Evolutionary conservation across 2,329 filamentous ascomycete genomes (phyloP), one percentile per base, ranked within the genome.

Genomic region (Ascochyta fabae): DNA sequence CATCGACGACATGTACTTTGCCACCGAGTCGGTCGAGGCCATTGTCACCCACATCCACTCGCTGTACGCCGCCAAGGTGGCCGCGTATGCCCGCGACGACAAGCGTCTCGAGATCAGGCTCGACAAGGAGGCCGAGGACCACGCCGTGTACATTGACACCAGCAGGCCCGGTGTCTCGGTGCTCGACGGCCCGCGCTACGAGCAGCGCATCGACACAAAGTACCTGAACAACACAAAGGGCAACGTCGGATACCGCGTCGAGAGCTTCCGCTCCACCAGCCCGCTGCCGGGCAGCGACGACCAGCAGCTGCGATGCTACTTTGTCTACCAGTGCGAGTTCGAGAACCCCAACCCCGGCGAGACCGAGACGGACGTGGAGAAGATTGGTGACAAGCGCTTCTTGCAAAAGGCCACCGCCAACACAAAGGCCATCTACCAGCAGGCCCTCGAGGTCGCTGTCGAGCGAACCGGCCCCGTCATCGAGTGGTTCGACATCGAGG

Each of bases 1-100:
- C 67, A 99, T 99, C 69, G 95, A 99, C 72, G 95, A 97, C 82
- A 94, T 96, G 79, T 98, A 97, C 83, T 98, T 98, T 80, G 88
- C 93, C 74, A 92, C 94, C 64, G 93, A 97, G 80, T 86, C 84
- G 4, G 89, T 90, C 16, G 87, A 91, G 52, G 91, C 91, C 55
- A 96, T 99, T 72, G 90, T 92, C 66, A 96, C 89, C 76, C 92
- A 97, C 75, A 93, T 99, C 73, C 94, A 94, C 58, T 97, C 94
- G 10, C 86, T 99, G 44, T 99, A 98, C 74, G 95, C 95, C 49
- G 95, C 94, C 75, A 98, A 98, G 81, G 88, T 98, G 42, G 95
- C 95, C 34, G 93, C 95, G 8, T 95, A 91, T 74, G 92, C 94
- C 33, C 88, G 95, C 53, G 90, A 96, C 75, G 94, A 98, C 79